These are phyloP conservation scores for Aspergillus melleus DNA, from an alignment of 2,329 filamentous ascomycete genomes.

Conservation along the genomic window DNA sequence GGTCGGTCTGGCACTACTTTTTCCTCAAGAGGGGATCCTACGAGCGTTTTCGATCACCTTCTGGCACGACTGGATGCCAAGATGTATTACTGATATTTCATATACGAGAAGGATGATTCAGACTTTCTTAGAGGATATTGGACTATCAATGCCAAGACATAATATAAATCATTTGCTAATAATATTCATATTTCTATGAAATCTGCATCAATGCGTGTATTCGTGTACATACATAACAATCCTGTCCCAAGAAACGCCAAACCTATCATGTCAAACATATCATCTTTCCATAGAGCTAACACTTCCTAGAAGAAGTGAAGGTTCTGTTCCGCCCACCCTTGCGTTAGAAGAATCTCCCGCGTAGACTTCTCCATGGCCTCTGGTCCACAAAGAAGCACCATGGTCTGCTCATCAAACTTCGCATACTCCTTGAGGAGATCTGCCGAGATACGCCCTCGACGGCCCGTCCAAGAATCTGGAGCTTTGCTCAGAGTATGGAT, in stretches of 20 bases:
- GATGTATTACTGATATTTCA: conserved; percentile 57
- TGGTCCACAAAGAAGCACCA: conserved; percentile 81
- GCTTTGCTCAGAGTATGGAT: conserved; percentile 70
- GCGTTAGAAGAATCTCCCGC: conserved; percentile 54
- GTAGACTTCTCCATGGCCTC: conserved; percentile 70
- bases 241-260: background rate
- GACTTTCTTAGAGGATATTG: no score
- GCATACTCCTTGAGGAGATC: conserved; percentile 62
- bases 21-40: conserved; percentile 40
- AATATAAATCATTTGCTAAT: background rate
- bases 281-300: background rate
- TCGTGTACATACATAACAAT: background rate
- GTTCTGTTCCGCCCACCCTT: conserved; percentile 73
- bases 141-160: no score
- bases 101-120: no score
- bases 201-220: background rate
- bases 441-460: conserved; percentile 65
- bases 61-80: conserved; percentile 71
- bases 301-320: conserved; percentile 69
- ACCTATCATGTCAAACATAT: no score
- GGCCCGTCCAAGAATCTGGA: conserved; percentile 64
- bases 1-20: conserved; percentile 26
- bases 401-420: conserved; percentile 47
- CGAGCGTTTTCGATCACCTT: conserved; percentile 67
- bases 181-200: background rate